Conservation (phyloP, 805 yeast genomes). For the Saccharomycopsis vini region DNA sequence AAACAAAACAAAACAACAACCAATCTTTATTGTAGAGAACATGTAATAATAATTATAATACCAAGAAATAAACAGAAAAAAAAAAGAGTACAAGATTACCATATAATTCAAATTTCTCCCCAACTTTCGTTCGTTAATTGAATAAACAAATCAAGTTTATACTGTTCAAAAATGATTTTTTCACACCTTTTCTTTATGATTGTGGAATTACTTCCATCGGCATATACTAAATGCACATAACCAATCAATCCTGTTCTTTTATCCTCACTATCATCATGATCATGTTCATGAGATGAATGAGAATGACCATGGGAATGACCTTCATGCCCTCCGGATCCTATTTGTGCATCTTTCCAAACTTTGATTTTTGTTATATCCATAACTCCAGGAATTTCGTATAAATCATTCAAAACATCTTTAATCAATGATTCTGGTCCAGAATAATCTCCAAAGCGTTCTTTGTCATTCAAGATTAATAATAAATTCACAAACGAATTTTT, state of each 20-base stretch:
- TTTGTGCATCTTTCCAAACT: slow-evolving; percentile 59
- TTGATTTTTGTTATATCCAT: slow-evolving; percentile 81
- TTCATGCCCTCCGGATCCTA: slow-evolving; percentile 14
- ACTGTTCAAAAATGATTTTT: slow-evolving; percentile 32
- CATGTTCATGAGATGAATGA: slow-evolving; percentile 19
- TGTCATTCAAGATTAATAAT: slow-evolving; percentile 50
- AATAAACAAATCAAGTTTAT: slow-evolving; percentile 16
- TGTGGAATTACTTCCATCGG: slow-evolving; percentile 54
- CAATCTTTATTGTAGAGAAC: too few species aligned
- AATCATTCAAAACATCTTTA: slow-evolving; percentile 57
- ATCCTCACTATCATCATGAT: slow-evolving; percentile 19
- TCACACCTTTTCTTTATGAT: slow-evolving; percentile 54
- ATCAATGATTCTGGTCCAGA: slow-evolving; percentile 26
- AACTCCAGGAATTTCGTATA: slow-evolving; percentile 64
- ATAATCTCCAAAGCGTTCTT: slow-evolving; percentile 38
- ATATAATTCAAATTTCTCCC: too few species aligned
- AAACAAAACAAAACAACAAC: too few species aligned
- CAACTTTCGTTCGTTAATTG: slow-evolving; percentile 18
- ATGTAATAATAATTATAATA: too few species aligned
- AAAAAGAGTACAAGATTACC: too few species aligned
- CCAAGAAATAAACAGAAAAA: too few species aligned
- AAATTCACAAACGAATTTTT: slow-evolving; percentile 71
- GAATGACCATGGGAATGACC: slow-evolving; percentile 25
- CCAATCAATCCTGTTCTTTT: slow-evolving; percentile 46
- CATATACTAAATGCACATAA: slow-evolving; percentile 70